These are phyloP conservation scores for Mallotus japonicus DNA, from an alignment of 441 rosid species.

Conservation along the genomic window DNA sequence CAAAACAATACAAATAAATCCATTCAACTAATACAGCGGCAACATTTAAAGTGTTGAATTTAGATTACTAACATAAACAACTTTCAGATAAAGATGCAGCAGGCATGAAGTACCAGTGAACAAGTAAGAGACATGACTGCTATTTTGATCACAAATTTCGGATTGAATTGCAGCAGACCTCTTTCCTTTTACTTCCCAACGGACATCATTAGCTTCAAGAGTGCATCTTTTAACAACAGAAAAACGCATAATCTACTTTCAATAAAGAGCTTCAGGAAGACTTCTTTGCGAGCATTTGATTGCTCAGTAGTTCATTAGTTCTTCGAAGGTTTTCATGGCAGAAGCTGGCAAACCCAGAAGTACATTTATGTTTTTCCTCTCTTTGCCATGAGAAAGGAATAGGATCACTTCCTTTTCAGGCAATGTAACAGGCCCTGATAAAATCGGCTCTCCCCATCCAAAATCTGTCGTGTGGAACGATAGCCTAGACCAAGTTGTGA, in stretches of 20 bases:
- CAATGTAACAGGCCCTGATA: slow-evolving; percentile 75
- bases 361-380: slow-evolving; percentile 61
- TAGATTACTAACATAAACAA: not conserved
- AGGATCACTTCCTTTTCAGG: slow-evolving; percentile 81
- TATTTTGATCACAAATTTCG: not conserved
- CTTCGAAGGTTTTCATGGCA: slow-evolving; percentile 66
- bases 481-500: slow-evolving; percentile 80
- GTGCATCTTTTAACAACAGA: not conserved
- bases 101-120: not conserved
- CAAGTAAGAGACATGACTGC: not conserved
- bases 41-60: not conserved
- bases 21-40: slow-evolving; percentile 4
- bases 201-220: not conserved
- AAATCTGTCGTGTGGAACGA: slow-evolving; percentile 69
- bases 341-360: slow-evolving; percentile 74
- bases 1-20: not conserved
- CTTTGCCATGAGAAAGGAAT: slow-evolving; percentile 62
- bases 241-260: slow-evolving; percentile 3
- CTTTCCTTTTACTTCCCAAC: not conserved
- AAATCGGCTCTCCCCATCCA: slow-evolving; percentile 85
- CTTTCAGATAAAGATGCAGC: no score
- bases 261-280: not conserved
- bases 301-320: slow-evolving; percentile 44
- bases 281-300: not conserved
- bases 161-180: no score